These are phyloP conservation scores for Kluyveromyces starmeri DNA, from an alignment of 805 yeast genomes.

Conservation along the genomic window DNA sequence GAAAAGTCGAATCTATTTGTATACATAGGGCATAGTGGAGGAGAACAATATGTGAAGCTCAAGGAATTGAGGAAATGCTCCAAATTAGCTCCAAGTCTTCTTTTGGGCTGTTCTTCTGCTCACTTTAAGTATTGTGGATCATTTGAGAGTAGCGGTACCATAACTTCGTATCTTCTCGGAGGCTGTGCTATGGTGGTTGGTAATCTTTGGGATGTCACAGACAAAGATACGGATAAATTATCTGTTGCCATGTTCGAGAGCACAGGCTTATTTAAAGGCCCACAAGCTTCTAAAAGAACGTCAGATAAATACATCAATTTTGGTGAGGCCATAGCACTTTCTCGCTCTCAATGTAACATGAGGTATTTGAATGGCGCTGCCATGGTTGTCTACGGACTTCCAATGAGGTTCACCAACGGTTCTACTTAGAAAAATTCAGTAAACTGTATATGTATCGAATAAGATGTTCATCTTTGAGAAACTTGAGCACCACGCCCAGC, in stretches of 20 bases:
- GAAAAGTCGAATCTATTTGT: slow-evolving; percentile 43
- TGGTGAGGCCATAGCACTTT: slow-evolving; percentile 46
- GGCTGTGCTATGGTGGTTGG: slow-evolving; percentile 81
- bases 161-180: slow-evolving; percentile 64
- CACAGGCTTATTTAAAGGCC: slow-evolving; percentile 46
- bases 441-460: slow-evolving; percentile 10
- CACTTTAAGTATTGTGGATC: slow-evolving; percentile 46
- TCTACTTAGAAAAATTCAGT: slow-evolving; percentile 7
- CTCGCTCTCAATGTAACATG: slow-evolving; percentile 63
- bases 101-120: slow-evolving; percentile 91
- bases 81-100: slow-evolving; percentile 48
- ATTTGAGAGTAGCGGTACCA: slow-evolving; percentile 68
- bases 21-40: slow-evolving; percentile 94
- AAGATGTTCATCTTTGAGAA: slow-evolving; percentile 7
- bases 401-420: slow-evolving; percentile 29
- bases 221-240: slow-evolving; percentile 84
- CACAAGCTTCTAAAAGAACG: slow-evolving; percentile 11
- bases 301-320: slow-evolving; percentile 27
- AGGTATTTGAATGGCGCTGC: slow-evolving; percentile 84
- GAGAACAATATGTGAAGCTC: slow-evolving; percentile 69
- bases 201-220: slow-evolving; percentile 95
- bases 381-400: slow-evolving; percentile 85
- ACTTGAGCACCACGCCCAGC: slow-evolving; percentile 8
- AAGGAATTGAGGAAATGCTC: slow-evolving; percentile 39
- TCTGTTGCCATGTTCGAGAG: slow-evolving; percentile 48